These are phyloP conservation scores for Closterium sp. DNA, from an alignment of 139 green algal genomes.

Conservation along the genomic window DNA sequence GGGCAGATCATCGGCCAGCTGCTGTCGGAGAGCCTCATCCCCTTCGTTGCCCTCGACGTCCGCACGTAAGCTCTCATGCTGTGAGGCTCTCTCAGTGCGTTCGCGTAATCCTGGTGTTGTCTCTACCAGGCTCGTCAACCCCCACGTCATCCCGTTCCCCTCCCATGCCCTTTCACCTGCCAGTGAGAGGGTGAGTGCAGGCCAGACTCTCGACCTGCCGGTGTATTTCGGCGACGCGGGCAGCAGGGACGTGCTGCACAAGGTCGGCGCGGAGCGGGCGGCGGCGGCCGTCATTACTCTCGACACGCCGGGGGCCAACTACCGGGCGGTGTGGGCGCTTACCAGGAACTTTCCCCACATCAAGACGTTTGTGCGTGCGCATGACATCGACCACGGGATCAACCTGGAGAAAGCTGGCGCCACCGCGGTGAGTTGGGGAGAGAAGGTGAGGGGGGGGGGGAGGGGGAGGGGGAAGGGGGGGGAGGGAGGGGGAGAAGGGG, in stretches of 20 bases:
- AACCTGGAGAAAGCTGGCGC: conserved; percentile 95
- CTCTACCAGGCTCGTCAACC: too few species aligned
- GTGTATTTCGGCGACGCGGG: conserved; percentile 98
- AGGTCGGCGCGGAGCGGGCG: conserved; percentile 72
- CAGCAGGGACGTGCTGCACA: conserved; percentile 64
- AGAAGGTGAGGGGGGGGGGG: not conserved
- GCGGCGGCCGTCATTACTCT: conserved; percentile 89
- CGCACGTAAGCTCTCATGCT: too few species aligned
- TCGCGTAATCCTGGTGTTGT: too few species aligned
- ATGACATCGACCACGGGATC: conserved; percentile 89
- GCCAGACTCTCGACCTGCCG: conserved; percentile 80
- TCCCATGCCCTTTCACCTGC: too few species aligned
- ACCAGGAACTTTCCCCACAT: conserved; percentile 60
- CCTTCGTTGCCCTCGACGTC: conserved; percentile 95
- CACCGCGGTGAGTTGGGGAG: conserved; percentile 62
- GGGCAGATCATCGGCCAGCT: conserved; percentile 88
- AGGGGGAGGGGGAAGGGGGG: too few species aligned
- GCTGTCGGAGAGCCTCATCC: conserved; percentile 90
- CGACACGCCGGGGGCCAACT: conserved; percentile 71
- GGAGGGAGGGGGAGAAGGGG: too few species aligned
- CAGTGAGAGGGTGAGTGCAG: conserved; percentile 58
- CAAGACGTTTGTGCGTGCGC: conserved; percentile 77
- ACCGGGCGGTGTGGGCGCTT: conserved; percentile 85
- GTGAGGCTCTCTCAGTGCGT: too few species aligned
- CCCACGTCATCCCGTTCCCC: too few species aligned